These are phyloP conservation scores for Erythrobasidium hasegawianum DNA, from an alignment of 1,284 basidiomycete species.

Conservation along the genomic window DNA sequence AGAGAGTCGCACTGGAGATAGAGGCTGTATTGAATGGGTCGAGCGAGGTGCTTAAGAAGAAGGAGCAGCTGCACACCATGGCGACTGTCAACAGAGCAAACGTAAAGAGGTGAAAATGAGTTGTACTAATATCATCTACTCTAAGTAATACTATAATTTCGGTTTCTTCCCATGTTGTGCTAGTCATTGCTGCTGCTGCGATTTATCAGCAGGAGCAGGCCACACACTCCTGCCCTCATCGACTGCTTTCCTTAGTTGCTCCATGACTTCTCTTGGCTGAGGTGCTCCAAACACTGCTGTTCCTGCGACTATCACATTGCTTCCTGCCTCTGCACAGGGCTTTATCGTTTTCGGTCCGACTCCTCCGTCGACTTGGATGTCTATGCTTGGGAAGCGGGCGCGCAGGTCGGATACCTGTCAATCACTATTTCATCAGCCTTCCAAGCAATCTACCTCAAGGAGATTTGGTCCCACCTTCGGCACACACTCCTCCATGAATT, in stretches of 20 bases:
- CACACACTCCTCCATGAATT: conserved; percentile 90
- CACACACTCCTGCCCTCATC: conserved; percentile 53
- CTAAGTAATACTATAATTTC: no score
- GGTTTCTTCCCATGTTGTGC: no score
- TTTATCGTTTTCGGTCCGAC: conserved; percentile 90
- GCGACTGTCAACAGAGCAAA: conserved; percentile 27
- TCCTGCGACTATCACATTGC: conserved; percentile 97
- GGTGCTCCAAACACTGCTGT: conserved; percentile 90
- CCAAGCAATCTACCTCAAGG: no score
- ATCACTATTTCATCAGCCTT: no score
- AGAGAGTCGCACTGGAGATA: conserved; percentile 49
- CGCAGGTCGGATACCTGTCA: conserved; percentile 79
- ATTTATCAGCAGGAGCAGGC: conserved; percentile 13
- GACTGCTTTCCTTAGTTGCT: conserved; percentile 66
- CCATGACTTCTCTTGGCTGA: conserved; percentile 73
- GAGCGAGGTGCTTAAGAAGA: conserved; percentile 47
- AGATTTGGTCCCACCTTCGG: conserved; percentile 58
- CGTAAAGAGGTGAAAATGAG: conserved; percentile 14
- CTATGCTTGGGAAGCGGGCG: conserved; percentile 84
- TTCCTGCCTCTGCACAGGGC: conserved; percentile 84
- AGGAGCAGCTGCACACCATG: conserved; percentile 43
- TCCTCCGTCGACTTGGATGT: conserved; percentile 97
- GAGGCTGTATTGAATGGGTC: conserved; percentile 49
- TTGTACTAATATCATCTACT: no score
- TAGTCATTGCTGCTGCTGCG: neutral